Evolutionary conservation across 1,284 basidiomycete genomes (phyloP), one percentile per base, ranked within the genome.

Genomic region (Sporisorium iseilematis-ciliati): DNA sequence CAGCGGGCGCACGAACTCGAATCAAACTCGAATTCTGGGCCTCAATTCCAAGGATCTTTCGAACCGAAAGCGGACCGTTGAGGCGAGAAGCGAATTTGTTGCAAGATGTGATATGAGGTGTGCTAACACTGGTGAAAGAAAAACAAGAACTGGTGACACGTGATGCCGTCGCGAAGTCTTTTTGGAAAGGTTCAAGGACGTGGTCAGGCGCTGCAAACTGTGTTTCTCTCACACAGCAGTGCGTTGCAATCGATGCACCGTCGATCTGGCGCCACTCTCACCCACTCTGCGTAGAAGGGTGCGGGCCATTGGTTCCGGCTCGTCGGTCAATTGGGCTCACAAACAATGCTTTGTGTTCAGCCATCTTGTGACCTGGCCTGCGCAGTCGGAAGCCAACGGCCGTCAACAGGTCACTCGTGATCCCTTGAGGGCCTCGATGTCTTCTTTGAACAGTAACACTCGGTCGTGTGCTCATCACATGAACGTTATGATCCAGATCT

Each of bases 151-250:
- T 20, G 41, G 29, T 7, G 26, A 54, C 64, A 66, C 64, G 64
- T 66, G 64, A 66, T 59, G 45, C 5, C 12, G 64, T 66, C 64
- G 64, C 64, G 64, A 58, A 33, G 14, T 16, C 18, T 4, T 41
- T 46, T 12, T 41, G 16, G 14, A 53, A n/a, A 23, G 35, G n/a
- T n/a, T 29, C 38, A 20, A 43, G 29, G 54, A 46, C 49, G 54
- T 64, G 60, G 43, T 25, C 8, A n/a, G 46, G 8, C 21, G 26
- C 25, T 49, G 46, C 7, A 16, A 35, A 20, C n/a, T 21, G 10
- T 29, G 0, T 14, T 11, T 46, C 2, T 26, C 25, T 10, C 25
- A 25, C 45, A 18, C 45, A 46, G 16, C 14, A 14, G 1, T 3
- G n/a, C 16, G 16, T 48, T 26, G 23, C 23, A 46, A 3, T 18